Percentiles rank a stretch among this genome's conserved stretches.
Conservation (phyloP, 768 basidiomycete species). For the Neoboletus subvelutipes region DNA sequence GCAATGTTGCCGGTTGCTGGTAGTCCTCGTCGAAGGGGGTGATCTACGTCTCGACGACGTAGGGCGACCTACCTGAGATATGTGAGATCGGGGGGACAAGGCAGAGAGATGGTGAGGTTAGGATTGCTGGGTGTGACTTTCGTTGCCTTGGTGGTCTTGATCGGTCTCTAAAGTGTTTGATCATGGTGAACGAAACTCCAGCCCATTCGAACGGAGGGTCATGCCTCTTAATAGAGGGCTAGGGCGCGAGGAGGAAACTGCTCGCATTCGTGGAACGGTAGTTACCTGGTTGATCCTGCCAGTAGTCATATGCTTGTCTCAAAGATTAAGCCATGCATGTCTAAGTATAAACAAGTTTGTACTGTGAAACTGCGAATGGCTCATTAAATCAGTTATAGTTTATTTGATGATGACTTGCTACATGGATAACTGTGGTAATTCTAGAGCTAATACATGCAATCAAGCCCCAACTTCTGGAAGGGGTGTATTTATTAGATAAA, state of each 20-base stretch:
- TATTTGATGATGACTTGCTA: too few species aligned
- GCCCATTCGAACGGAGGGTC: neutral
- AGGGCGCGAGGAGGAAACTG: too few species aligned
- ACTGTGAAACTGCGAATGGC: too few species aligned
- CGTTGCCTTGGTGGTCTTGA: neutral
- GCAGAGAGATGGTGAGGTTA: neutral
- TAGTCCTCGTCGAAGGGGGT: neutral
- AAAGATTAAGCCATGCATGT: too few species aligned
- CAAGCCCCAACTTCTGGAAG: too few species aligned
- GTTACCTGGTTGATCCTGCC: conserved; percentile 85
- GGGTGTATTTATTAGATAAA: too few species aligned
- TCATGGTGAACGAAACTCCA: conserved; percentile 1
- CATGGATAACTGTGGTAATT: too few species aligned
- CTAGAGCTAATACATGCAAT: too few species aligned
- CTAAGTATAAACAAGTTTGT: too few species aligned
- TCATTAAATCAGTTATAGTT: too few species aligned
- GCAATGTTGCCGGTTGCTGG: neutral
- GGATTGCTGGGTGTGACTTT: neutral
- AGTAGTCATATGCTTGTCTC: too few species aligned
- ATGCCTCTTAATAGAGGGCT: neutral
- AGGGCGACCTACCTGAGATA: neutral
- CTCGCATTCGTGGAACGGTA: too few species aligned
- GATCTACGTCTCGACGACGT: neutral
- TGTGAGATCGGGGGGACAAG: neutral
- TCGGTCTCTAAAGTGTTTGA: neutral